Evolutionary conservation across 768 basidiomycete genomes (phyloP), one percentile per base, ranked within the genome.

Genomic region (Suillus variegatus): DNA sequence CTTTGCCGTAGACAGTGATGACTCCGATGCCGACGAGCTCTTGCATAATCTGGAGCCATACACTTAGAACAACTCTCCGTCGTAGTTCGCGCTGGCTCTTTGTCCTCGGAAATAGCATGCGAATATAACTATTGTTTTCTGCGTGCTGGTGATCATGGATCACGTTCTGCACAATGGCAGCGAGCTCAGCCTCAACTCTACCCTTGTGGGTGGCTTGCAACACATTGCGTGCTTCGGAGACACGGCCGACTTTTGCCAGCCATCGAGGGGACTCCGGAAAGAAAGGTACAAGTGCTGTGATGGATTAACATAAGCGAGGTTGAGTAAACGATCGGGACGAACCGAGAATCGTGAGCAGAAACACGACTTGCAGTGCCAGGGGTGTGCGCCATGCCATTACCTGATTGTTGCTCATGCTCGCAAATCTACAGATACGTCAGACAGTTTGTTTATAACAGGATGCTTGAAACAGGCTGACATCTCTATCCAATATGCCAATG

Each of bases 171-270:
- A 64, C 62, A 9, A 64, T 64, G 28, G 61, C 35, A 16, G 20
- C 22, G 18, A 64, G 61, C 22, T 64, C 64, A 22, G 32, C 64
- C 25, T 64, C 64, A 5, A 64, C 64, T 18, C 62, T 43, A 16
- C 28, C 62, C 13, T 36, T 60, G 16, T 56, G 62, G 6, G 62
- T 63, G 4, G 62, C 71, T 3, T 67, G 64, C 18, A 72, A 65
- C 9, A 71, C 71, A 35, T 63, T 62, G 16, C 65, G 57, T n/a
- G 71, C 71, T 22, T 72, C 71, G 47, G 66, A 65, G 32, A 71
- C 63, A 44, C 71, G 71, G 28, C 70, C 70, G 13, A 61, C 62
- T 41, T 71, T 72, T 28, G 70, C 64, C 16, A 72, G 70, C 66
- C 68, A 72, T 18, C 71, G 68, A 43, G 71, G 71, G 20, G 62